Evolutionary conservation across 768 basidiomycete species (phyloP), one percentile per base, ranked within the genome.

Genomic region (Suillus brevipes): DNA sequence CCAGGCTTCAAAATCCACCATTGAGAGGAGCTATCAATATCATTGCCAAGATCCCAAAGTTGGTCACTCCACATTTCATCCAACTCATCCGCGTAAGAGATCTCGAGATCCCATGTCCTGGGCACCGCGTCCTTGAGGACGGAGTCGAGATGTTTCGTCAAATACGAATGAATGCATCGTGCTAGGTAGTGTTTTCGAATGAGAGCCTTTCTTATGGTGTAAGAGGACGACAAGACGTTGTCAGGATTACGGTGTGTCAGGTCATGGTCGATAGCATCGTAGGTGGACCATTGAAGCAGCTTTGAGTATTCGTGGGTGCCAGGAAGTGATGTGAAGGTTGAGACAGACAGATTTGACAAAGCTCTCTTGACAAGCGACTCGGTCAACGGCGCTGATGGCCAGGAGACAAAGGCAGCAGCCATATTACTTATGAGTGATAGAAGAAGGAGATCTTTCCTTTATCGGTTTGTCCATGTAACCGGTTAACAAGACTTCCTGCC

Each of bases 1-100:
- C 95, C 94, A 55, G 97, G 96, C 79, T 99, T 99, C 60, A 99
- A 78, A 66, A 99, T 97, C 85, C 90, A 99, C 97, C 97, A 98
- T 59, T 69, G 80, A 20, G 67, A 69, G 36, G 50, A 57, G 5
- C 71, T 67, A 25, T 88, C 83, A 37, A 97, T 82, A 23, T 82
- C 79, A 53, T 83, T 77, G 7, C 85, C 87, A 16, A 99, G 84
- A 59, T 97, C 95, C 84, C 89, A 98, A 40, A 98, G 84, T 64
- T 99, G 97, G 77, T 99, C 97, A 37, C 85, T 77, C 86, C 95
- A 91, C 78, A 94, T 81, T 77, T 98, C 97, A 65, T 97, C 95
- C 20, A 99, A 83, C 71, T 99, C 97, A 76, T 99, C 97, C 4
- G 90, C 89, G 74, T 91, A 95, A 16, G 91, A 88, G 31, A 99